Conservation (phyloP, 345 rosid species). For the Populus simonii region DNA sequence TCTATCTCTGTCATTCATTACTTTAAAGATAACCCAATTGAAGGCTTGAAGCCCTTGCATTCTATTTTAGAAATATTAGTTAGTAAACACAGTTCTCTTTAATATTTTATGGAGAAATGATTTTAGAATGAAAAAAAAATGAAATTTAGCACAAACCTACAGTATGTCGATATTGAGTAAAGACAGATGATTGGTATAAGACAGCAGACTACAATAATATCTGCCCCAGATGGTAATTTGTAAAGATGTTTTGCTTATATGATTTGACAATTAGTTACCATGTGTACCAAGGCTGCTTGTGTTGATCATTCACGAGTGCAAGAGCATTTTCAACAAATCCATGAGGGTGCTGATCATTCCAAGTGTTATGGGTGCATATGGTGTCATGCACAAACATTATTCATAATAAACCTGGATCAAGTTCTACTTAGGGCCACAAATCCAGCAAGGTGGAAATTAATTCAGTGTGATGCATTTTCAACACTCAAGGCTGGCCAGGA, state of each 20-base stretch:
- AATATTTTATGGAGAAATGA: not conserved
- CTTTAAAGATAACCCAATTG: not conserved
- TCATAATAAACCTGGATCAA: not conserved
- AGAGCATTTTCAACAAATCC: not conserved
- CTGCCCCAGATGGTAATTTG: not conserved
- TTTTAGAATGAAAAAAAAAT: not conserved
- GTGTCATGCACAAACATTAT: not conserved
- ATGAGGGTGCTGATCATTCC: not conserved
- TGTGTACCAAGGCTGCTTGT: not conserved
- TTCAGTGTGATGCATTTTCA: not conserved
- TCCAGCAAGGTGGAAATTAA: not conserved
- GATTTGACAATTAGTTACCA: not conserved
- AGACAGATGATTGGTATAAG: not conserved
- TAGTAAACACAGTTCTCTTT: not conserved
- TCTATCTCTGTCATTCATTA: not conserved
- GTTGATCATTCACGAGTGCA: not conserved
- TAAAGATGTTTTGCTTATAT: not conserved
- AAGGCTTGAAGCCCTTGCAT: not conserved
- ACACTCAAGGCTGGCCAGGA: not conserved
- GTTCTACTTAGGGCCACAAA: not conserved
- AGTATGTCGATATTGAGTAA: not conserved
- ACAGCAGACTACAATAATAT: not conserved
- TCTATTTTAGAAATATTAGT: not conserved
- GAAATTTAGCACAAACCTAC: not conserved
- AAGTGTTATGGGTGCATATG: not conserved